These are phyloP conservation scores for Adansonia gregorii DNA, from an alignment of 441 rosid genomes.

Conservation along the genomic window DNA sequence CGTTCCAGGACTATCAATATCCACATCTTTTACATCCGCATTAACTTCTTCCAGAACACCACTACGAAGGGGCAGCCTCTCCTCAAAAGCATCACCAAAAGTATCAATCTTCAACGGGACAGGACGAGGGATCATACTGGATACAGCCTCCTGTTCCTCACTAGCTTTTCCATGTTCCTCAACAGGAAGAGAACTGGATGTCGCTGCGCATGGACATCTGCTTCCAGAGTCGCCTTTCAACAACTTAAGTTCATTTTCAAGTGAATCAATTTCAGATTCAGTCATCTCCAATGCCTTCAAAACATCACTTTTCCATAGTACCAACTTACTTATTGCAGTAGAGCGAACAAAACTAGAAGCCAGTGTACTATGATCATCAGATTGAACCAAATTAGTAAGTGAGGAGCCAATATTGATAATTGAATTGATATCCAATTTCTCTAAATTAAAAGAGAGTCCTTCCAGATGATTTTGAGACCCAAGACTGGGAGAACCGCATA, in stretches of 20 bases:
- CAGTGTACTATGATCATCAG: constrained; percentile 56
- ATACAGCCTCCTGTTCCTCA: constrained; percentile 41
- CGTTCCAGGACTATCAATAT: constrained; percentile 71
- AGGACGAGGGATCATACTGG: constrained; percentile 38
- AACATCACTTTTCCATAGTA: constrained; percentile 64
- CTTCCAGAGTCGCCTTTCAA: constrained; percentile 53
- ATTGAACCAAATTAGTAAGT: constrained; percentile 67
- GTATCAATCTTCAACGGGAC: constrained; percentile 54
- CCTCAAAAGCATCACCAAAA: constrained; percentile 45
- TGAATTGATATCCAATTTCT: constrained; percentile 64
- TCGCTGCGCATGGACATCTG: constrained; percentile 35
- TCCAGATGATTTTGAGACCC: constrained; percentile 62
- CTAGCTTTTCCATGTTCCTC: constrained; percentile 42
- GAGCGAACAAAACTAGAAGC: constrained; percentile 67
- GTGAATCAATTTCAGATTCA: constrained; percentile 90
- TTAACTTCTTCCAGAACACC: constrained; percentile 46
- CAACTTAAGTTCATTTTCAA: constrained; percentile 74
- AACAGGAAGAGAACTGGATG: constrained; percentile 41
- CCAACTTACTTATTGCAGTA: constrained; percentile 66
- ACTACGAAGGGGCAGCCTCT: constrained; percentile 40
- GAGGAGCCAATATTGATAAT: constrained; percentile 62
- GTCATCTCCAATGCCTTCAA: constrained; percentile 78
- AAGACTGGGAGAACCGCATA: constrained; percentile 62
- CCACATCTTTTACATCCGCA: constrained; percentile 51
- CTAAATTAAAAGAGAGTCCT: constrained; percentile 64